Percentiles rank a stretch among this genome's conserved stretches.
Evolutionary conservation across 352 stramenopile species (phyloP).

Genomic region (Globisporangium cystogenes): DNA sequence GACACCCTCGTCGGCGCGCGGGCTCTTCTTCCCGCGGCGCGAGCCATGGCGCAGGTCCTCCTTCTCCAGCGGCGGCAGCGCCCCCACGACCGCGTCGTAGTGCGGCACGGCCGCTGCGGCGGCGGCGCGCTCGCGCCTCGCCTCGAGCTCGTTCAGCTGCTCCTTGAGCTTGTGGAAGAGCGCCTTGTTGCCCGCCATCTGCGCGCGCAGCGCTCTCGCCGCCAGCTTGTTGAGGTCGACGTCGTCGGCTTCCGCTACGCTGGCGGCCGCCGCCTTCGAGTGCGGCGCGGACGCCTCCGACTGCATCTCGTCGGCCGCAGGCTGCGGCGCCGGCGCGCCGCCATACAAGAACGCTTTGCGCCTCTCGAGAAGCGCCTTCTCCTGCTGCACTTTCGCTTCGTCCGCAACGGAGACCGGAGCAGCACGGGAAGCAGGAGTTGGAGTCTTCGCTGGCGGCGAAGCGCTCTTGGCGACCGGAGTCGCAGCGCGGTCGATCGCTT

Average conservation of each 20-base stretch:
- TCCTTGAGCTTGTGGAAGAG: slow-evolving; percentile 72
- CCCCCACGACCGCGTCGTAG: slow-evolving; percentile 48
- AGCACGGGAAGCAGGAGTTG: slow-evolving; percentile 2
- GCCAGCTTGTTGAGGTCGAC: slow-evolving; percentile 78
- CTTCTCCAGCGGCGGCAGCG: slow-evolving; percentile 60
- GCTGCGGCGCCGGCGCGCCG: not conserved
- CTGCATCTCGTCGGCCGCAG: not conserved
- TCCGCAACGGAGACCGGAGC: slow-evolving; percentile 13
- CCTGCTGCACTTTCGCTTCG: slow-evolving; percentile 21
- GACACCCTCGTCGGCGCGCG: slow-evolving; percentile 10
- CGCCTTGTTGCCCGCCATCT: slow-evolving; percentile 79
- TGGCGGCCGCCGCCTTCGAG: not conserved
- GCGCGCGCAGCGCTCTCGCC: slow-evolving; percentile 63
- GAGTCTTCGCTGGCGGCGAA: slow-evolving; percentile 1
- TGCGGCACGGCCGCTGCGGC: slow-evolving; percentile 39
- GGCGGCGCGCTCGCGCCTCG: slow-evolving; percentile 38
- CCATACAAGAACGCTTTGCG: slow-evolving; percentile 67
- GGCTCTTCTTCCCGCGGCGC: slow-evolving; percentile 62
- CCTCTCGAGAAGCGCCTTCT: slow-evolving; percentile 37
- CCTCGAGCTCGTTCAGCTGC: slow-evolving; percentile 78
- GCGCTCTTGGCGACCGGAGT: not conserved
- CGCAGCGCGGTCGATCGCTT: not conserved
- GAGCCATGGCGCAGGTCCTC: slow-evolving; percentile 59
- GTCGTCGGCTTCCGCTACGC: slow-evolving; percentile 15
- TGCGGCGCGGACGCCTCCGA: not conserved